phyloP scores from a whole-genome alignment of 495 filamentous ascomycete genomes.

The Trichoderma orchidacearum region DNA sequence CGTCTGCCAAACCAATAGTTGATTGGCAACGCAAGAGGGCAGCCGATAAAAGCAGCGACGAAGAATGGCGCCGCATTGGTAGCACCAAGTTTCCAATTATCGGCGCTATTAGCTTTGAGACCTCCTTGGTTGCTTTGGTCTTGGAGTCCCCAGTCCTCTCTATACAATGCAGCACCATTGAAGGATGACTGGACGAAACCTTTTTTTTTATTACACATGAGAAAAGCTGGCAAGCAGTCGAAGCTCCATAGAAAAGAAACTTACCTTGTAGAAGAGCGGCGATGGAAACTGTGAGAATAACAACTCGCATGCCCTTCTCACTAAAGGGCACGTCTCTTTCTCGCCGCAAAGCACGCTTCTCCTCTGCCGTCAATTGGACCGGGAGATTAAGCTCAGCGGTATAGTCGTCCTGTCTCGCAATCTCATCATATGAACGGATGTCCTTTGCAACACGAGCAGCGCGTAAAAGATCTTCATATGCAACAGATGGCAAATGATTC shows the following conservation, averaged over 20 bases:
- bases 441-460: constrained; percentile 16
- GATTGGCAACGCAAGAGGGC: constrained; percentile 15
- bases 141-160: neutral
- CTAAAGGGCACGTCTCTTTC: constrained; percentile 14
- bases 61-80: constrained; percentile 11
- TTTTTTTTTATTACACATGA: neutral
- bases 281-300: constrained; percentile 17
- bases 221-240: neutral
- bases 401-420: constrained; percentile 4
- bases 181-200: constrained; percentile 5
- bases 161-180: constrained; percentile 2
- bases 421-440: constrained; percentile 10
- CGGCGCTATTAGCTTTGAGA: neutral
- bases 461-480: constrained; percentile 6
- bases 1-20: constrained; percentile 15
- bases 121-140: too few relatives aligned
- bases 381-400: neutral
- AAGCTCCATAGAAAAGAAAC: neutral
- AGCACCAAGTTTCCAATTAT: constrained; percentile 2
- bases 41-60: constrained; percentile 13
- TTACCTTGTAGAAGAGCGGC: constrained; percentile 14
- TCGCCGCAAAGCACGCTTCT: constrained; percentile 8
- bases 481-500: constrained; percentile 6
- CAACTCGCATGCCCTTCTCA: constrained; percentile 11
- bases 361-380: neutral